phyloP scores from a whole-genome alignment of 495 filamentous ascomycete genomes.

The Neurospora pannonica region DNA sequence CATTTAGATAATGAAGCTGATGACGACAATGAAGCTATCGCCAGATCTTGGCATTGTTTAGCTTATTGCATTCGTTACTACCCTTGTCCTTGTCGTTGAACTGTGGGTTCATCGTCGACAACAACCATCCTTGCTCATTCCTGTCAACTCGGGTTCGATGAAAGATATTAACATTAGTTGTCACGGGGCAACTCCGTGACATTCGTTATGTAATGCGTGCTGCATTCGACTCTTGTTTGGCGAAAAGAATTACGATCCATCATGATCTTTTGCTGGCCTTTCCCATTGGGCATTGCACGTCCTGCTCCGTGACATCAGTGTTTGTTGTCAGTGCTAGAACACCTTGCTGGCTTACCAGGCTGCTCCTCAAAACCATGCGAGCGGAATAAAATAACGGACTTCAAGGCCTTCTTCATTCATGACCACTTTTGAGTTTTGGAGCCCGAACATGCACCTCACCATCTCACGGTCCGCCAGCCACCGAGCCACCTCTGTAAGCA shows the following conservation, averaged over 20 bases:
- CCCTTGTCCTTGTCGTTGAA: neutral
- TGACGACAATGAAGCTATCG: neutral
- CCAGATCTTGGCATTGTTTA: neutral
- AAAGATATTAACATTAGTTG: neutral
- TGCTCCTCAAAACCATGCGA: too few relatives aligned
- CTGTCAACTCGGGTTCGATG: neutral
- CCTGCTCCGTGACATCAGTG: neutral
- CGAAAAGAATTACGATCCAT: neutral
- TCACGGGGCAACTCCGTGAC: neutral
- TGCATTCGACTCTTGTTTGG: neutral
- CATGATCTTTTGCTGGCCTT: neutral
- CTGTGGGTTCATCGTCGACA: neutral
- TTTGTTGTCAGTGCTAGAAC: too few relatives aligned
- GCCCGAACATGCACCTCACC: too few relatives aligned
- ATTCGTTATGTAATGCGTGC: neutral
- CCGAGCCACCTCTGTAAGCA: too few relatives aligned
- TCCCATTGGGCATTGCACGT: neutral
- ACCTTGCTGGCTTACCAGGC: too few relatives aligned
- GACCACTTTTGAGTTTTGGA: too few relatives aligned
- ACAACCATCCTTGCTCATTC: neutral
- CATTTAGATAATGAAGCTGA: neutral
- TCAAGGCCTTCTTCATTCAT: too few relatives aligned
- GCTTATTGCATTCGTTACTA: neutral
- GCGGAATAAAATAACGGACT: too few relatives aligned
- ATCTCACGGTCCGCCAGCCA: too few relatives aligned